Evolutionary conservation across 768 basidiomycete genomes (phyloP).

Genomic region (Guyanaporus albipodus): DNA sequence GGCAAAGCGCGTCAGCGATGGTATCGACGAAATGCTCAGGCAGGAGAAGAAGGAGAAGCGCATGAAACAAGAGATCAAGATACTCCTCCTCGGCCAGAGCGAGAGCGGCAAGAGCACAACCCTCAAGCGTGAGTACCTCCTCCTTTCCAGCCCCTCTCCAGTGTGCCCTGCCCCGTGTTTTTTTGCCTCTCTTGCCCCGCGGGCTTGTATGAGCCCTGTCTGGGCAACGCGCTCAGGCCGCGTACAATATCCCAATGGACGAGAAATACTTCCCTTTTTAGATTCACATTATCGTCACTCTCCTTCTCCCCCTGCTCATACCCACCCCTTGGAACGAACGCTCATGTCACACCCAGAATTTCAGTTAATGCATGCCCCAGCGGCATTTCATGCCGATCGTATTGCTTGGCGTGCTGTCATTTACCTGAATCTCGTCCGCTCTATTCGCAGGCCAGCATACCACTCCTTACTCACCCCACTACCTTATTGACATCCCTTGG

Average conservation of each 20-base stretch:
- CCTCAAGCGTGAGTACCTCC: slow-evolving; percentile 69
- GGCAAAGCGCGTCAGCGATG: slow-evolving; percentile 69
- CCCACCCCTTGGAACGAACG: slow-evolving; percentile 2
- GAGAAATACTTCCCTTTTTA: slow-evolving; percentile 5
- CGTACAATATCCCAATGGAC: not conserved
- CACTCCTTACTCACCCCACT: not conserved
- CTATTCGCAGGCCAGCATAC: slow-evolving; percentile 59
- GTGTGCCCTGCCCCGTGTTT: not conserved
- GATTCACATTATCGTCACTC: not conserved
- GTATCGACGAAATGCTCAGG: slow-evolving; percentile 76
- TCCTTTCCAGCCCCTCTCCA: slow-evolving; percentile 3
- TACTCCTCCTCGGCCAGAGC: slow-evolving; percentile 81
- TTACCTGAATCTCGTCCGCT: slow-evolving; percentile 83
- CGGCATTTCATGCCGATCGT: slow-evolving; percentile 73
- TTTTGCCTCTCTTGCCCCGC: not conserved
- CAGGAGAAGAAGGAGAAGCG: slow-evolving; percentile 62
- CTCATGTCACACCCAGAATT: slow-evolving; percentile 55
- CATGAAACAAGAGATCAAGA: slow-evolving; percentile 61
- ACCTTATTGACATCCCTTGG: slow-evolving; percentile 1
- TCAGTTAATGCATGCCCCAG: slow-evolving; percentile 74
- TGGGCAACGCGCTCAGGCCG: slow-evolving; percentile 2
- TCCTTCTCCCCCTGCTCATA: slow-evolving; percentile 2
- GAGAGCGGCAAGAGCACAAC: slow-evolving; percentile 90
- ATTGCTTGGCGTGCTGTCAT: slow-evolving; percentile 86
- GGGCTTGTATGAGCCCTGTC: not conserved